Percentiles rank a stretch among this genome's conserved stretches.
Evolutionary conservation across 345 rosid species (phyloP).

Genomic region (Pugionium cornutum): DNA sequence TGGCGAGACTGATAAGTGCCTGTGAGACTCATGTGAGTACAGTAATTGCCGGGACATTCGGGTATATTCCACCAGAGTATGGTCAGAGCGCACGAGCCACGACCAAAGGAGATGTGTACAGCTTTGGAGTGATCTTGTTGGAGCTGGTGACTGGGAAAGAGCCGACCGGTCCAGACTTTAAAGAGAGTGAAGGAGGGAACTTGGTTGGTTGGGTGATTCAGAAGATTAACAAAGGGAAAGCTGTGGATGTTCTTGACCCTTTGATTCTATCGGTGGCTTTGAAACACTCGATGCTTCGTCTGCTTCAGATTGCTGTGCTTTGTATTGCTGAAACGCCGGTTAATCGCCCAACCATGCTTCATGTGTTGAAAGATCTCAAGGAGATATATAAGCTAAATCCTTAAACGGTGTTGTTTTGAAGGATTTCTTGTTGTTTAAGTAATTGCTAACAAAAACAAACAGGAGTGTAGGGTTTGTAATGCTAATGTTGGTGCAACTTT

Average conservation of each 20-base stretch:
- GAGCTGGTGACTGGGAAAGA: constrained; percentile 90
- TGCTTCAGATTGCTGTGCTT: constrained; percentile 60
- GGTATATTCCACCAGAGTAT: constrained; percentile 93
- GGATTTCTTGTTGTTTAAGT: constrained; percentile 19
- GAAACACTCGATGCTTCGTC: constrained; percentile 60
- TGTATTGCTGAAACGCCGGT: constrained; percentile 78
- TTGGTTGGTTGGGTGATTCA: constrained; percentile 82
- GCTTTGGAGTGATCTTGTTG: constrained; percentile 84
- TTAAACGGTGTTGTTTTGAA: not conserved
- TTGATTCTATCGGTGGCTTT: constrained; percentile 46
- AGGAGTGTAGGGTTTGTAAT: constrained; percentile 20
- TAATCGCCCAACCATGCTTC: constrained; percentile 71
- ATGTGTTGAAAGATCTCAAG: constrained; percentile 56
- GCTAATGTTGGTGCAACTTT: not conserved
- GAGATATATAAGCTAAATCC: constrained; percentile 42
- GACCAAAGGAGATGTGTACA: constrained; percentile 80
- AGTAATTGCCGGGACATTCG: constrained; percentile 77
- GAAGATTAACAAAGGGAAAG: constrained; percentile 67
- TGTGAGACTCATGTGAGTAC: constrained; percentile 93
- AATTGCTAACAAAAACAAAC: constrained; percentile 10
- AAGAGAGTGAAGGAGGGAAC: constrained; percentile 91
- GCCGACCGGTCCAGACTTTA: constrained; percentile 92
- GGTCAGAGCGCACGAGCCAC: constrained; percentile 88
- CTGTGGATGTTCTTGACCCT: constrained; percentile 69
- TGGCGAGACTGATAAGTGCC: constrained; percentile 89